phyloP scores from a whole-genome alignment of 2,329 filamentous ascomycete genomes.

The Gaeumannomyces tritici region DNA sequence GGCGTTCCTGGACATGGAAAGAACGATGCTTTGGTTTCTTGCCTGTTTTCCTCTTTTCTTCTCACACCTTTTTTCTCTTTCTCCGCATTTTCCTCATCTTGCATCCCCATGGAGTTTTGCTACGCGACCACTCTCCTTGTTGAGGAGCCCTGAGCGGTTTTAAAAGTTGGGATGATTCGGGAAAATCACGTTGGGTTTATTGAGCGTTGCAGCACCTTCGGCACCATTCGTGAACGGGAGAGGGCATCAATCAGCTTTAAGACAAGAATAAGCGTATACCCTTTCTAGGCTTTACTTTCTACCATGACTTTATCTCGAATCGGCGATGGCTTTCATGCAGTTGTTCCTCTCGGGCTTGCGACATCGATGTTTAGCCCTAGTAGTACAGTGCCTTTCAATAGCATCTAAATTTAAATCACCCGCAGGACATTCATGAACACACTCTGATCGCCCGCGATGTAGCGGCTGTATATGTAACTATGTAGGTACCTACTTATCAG shows the following conservation, averaged over 20 bases:
- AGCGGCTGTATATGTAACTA: too few species aligned
- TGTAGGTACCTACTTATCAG: too few species aligned
- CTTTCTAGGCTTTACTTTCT: not conserved
- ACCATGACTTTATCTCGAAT: not conserved
- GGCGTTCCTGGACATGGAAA: not conserved
- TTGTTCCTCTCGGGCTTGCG: too few species aligned
- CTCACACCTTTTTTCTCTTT: not conserved
- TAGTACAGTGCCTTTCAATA: not conserved
- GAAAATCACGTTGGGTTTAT: not conserved
- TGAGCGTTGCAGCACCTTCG: not conserved
- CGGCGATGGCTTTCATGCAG: too few species aligned
- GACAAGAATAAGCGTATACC: not conserved
- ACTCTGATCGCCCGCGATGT: too few species aligned
- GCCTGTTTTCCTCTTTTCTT: not conserved
- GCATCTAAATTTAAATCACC: not conserved
- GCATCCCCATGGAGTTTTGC: not conserved
- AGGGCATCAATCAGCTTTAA: not conserved
- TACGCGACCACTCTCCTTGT: not conserved
- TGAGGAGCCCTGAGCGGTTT: not conserved
- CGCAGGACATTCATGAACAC: too few species aligned
- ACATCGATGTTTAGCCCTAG: too few species aligned
- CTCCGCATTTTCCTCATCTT: not conserved
- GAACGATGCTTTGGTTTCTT: not conserved
- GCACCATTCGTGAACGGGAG: not conserved
- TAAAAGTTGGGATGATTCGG: not conserved